Evolutionary conservation across 148 eudicot species (phyloP).

Genomic region (Vaccinium macrocarpon): DNA sequence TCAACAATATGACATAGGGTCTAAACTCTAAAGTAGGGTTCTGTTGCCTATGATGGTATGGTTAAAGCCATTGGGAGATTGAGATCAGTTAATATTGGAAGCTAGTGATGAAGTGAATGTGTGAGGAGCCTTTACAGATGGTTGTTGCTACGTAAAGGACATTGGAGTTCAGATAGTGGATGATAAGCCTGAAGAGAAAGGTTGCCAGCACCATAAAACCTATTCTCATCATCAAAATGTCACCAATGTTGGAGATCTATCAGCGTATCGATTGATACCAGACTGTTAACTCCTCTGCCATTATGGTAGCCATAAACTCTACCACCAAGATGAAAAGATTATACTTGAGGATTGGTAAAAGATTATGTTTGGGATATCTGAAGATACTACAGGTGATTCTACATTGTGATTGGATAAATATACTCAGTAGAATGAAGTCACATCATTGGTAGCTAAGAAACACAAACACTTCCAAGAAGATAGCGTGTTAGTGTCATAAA

Average conservation of each 20-base stretch:
- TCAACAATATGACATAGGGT: conserved; percentile 3
- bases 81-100: background rate
- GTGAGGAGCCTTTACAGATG: background rate
- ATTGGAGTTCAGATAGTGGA: background rate
- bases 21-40: background rate
- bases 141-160: background rate
- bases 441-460: no score
- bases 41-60: no score
- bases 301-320: background rate
- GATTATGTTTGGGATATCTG: no score
- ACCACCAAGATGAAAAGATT: no score
- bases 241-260: background rate
- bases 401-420: no score
- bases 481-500: no score
- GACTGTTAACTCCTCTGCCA: background rate
- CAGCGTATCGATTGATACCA: background rate
- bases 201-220: background rate
- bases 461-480: no score
- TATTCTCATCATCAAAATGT: background rate
- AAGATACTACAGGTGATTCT: no score
- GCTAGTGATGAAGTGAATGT: conserved; percentile 12
- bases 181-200: background rate
- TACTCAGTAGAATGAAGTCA: no score
- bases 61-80: background rate
- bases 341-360: no score